phyloP scores from a whole-genome alignment of 257 asterid genomes.

The Craterostigma plantagineum region DNA sequence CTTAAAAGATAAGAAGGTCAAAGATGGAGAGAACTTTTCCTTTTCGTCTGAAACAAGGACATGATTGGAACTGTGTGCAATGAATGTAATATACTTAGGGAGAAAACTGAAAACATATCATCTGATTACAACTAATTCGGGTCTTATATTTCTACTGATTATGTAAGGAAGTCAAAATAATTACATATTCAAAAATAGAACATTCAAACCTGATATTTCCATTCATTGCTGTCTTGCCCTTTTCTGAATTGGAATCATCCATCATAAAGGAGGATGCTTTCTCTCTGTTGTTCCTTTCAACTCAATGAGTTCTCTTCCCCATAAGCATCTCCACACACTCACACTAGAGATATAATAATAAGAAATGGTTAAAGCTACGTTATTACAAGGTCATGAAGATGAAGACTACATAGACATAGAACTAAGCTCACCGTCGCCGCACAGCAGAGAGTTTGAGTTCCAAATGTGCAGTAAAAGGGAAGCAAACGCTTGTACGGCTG shows the following conservation, averaged over 20 bases:
- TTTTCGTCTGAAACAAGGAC: too few relatives aligned
- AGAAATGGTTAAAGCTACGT: too few relatives aligned
- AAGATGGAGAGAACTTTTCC: too few relatives aligned
- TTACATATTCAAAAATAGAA: too few relatives aligned
- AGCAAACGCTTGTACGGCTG: conserved; percentile 41
- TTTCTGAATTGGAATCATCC: conserved; percentile 43
- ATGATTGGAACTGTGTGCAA: too few relatives aligned
- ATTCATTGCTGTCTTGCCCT: conserved; percentile 13
- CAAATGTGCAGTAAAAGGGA: conserved; percentile 29
- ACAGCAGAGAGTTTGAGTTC: conserved; percentile 52
- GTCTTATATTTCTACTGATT: too few relatives aligned
- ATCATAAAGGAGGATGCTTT: conserved; percentile 31
- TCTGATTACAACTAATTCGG: too few relatives aligned
- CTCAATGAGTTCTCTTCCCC: conserved; percentile 20
- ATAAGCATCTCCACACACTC: conserved; percentile 14
- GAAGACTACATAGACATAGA: conserved; percentile 38
- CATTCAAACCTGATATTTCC: conserved; percentile 11
- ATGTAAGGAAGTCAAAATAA: neutral
- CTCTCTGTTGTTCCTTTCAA: too few relatives aligned
- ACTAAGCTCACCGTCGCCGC: conserved; percentile 6
- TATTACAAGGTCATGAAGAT: too few relatives aligned
- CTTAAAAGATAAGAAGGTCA: too few relatives aligned
- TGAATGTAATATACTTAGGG: too few relatives aligned
- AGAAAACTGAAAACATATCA: too few relatives aligned
- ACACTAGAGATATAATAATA: conserved; percentile 3